Evolutionary conservation across 2,329 filamentous ascomycete genomes (phyloP).

Genomic region (Phialophora tarda): DNA sequence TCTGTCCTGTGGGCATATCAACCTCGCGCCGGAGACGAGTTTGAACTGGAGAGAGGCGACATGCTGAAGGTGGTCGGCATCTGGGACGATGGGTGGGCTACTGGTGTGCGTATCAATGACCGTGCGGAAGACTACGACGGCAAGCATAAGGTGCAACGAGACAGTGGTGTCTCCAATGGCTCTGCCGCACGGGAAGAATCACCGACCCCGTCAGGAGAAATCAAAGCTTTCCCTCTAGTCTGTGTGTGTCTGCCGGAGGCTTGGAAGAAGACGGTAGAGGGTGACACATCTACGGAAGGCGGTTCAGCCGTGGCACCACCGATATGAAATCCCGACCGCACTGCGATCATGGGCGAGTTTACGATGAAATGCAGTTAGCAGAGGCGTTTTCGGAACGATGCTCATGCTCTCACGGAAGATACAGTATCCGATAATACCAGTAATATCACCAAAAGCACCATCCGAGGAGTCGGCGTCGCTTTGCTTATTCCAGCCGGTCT

Average conservation of each 20-base stretch:
- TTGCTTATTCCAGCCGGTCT: slow-evolving; percentile 14
- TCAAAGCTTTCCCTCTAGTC: slow-evolving; percentile 96
- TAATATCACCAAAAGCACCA: slow-evolving; percentile 33
- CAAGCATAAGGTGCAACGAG: slow-evolving; percentile 76
- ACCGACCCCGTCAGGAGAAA: slow-evolving; percentile 74
- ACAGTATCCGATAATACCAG: slow-evolving; percentile 36
- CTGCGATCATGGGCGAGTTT: slow-evolving; percentile 28
- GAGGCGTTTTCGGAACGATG: slow-evolving; percentile 31
- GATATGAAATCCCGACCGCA: slow-evolving; percentile 25
- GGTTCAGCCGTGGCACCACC: slow-evolving; percentile 51
- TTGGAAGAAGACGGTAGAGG: slow-evolving; percentile 96
- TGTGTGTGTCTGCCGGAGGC: slow-evolving; percentile 95
- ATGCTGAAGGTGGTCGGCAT: slow-evolving; percentile 99
- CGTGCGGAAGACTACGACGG: slow-evolving; percentile 87
- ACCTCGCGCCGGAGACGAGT: slow-evolving; percentile 90
- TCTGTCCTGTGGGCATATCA: slow-evolving; percentile 96
- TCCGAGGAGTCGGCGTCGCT: slow-evolving; percentile 11
- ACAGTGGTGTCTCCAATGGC: slow-evolving; percentile 90
- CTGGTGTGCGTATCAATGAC: slow-evolving; percentile 81
- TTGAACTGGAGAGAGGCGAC: slow-evolving; percentile 88
- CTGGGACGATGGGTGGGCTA: slow-evolving; percentile 99
- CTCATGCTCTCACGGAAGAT: slow-evolving; percentile 25
- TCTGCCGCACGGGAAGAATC: slow-evolving; percentile 67
- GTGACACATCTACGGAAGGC: slow-evolving; percentile 74
- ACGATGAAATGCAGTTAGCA: slow-evolving; percentile 37